Conservation (phyloP, 495 filamentous ascomycete genomes). For the Penicillium paxilli region DNA sequence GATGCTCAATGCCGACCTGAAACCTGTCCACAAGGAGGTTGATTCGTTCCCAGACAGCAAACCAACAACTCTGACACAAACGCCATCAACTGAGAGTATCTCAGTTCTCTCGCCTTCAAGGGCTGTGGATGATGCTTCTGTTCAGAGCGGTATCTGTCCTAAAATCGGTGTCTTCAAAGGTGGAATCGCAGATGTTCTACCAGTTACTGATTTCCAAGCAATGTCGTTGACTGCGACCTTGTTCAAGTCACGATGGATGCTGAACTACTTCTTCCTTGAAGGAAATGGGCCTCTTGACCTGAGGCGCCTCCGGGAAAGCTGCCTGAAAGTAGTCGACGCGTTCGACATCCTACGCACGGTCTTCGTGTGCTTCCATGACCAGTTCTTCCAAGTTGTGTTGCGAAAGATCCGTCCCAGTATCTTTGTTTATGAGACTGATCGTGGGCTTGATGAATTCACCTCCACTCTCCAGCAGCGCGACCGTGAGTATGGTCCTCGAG, state of each 20-base stretch:
- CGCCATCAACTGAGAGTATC: constrained; percentile 42
- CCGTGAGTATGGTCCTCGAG: constrained; percentile 49
- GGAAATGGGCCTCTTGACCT: constrained; percentile 49
- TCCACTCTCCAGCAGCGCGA: constrained; percentile 47
- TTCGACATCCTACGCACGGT: constrained; percentile 73
- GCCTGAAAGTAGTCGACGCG: constrained; percentile 44
- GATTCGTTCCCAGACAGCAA: constrained; percentile 19
- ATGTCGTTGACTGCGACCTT: constrained; percentile 62
- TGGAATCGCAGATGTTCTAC: constrained; percentile 58
- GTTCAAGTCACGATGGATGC: constrained; percentile 48
- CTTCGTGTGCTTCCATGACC: constrained; percentile 57
- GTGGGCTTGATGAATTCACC: constrained; percentile 51
- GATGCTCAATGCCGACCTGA: constrained; percentile 24
- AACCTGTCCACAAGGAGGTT: constrained; percentile 16
- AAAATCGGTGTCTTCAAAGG: constrained; percentile 57
- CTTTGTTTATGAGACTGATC: constrained; percentile 54
- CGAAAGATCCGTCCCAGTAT: constrained; percentile 53
- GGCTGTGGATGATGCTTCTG: constrained; percentile 37
- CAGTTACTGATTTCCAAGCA: constrained; percentile 64
- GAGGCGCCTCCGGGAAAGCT: constrained; percentile 44
- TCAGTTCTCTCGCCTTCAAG: constrained; percentile 40
- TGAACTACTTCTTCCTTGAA: constrained; percentile 61
- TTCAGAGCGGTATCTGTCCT: constrained; percentile 51
- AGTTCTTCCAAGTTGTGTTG: constrained; percentile 63
- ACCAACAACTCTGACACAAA: constrained; percentile 13